These are phyloP conservation scores for Hypomontagnella submonticulosa DNA, from an alignment of 495 filamentous ascomycete genomes.

Conservation along the genomic window DNA sequence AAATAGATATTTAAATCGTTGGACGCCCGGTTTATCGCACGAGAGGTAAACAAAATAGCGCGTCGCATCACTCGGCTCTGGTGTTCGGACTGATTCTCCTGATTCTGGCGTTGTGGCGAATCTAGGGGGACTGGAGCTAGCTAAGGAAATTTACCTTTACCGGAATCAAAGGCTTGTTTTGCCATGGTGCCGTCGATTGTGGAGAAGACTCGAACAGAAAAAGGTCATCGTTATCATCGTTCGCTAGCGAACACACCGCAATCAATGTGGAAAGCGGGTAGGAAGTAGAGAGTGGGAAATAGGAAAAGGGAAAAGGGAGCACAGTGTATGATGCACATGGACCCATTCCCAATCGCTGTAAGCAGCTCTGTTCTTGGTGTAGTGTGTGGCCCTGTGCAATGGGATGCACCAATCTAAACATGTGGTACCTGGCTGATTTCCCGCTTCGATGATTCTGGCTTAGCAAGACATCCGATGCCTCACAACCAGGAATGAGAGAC, in stretches of 20 bases:
- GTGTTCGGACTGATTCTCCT: slow-evolving; percentile 6
- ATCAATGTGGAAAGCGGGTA: slow-evolving; percentile 25
- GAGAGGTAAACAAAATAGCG: slow-evolving; percentile 30
- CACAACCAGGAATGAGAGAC: slow-evolving; percentile 44
- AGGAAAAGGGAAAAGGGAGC: background rate
- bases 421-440: slow-evolving; percentile 38
- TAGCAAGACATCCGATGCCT: slow-evolving; percentile 48
- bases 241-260: slow-evolving; percentile 30
- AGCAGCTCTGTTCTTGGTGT: slow-evolving; percentile 31
- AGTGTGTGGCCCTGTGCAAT: slow-evolving; percentile 26
- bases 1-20: slow-evolving; percentile 18
- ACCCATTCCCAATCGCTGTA: slow-evolving; percentile 15
- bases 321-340: slow-evolving; percentile 42
- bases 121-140: slow-evolving; percentile 2
- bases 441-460: slow-evolving; percentile 38
- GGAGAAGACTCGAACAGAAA: slow-evolving; percentile 23
- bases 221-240: slow-evolving; percentile 25
- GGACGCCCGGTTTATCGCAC: slow-evolving; percentile 10
- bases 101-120: no score
- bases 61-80: slow-evolving; percentile 4
- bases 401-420: slow-evolving; percentile 28
- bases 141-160: slow-evolving; percentile 28
- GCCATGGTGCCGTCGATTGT: slow-evolving; percentile 33
- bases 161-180: slow-evolving; percentile 29
- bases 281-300: background rate